Base-by-base conservation (phyloP, 495 filamentous ascomycete species). In the Xylaria flabelliformis region DNA sequence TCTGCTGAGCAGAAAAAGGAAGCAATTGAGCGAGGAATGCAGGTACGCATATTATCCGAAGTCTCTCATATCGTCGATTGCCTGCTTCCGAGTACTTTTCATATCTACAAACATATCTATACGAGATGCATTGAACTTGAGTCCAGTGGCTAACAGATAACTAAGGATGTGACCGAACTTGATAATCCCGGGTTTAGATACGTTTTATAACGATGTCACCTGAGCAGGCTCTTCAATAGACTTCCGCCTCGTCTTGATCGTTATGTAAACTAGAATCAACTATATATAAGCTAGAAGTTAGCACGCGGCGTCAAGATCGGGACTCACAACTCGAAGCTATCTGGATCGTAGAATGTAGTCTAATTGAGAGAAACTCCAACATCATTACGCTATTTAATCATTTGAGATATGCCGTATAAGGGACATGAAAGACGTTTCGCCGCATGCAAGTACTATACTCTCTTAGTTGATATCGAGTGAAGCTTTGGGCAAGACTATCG, bases 141-240 rank as follows among this genome's bases (percentile, higher is more conserved):
- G 15, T 10, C 6, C 3, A 5, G n/a, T 46, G 29, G 26, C 53
- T 72, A 44, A 72, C 63, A 7, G 15, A 4, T 42, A 26, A 3
- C n/a, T 1, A 17, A 72, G 78, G 86, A 88, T 70, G 79, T 85
- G 79, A 88, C 87, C 0, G 86, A 89, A 75, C 75, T 89, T 19
- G 86, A 88, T 32, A 89, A 89, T 58, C 85, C 83, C 73, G 84
- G 79, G 1, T 89, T 89, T 73, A 76, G 86, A 76, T 88, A 88
- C 71, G 83, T 84, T 5, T 67, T 88, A 59, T 87, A 77, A 53
- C 17, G 19, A 44, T 17, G 13, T 42, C 58, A 12, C 9, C 7
- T 26, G 24, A 56, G 13, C 26, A 32, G 7, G 53, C 26, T 56
- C 4, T 0, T 32, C 26, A 56, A 56, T 56, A 61, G n/a, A 61